A percentile compares a stretch with the other conserved stretches of the same genome.
Conservation (phyloP, 2,329 filamentous ascomycete genomes). For the Neopestalotiopsis sp. region DNA sequence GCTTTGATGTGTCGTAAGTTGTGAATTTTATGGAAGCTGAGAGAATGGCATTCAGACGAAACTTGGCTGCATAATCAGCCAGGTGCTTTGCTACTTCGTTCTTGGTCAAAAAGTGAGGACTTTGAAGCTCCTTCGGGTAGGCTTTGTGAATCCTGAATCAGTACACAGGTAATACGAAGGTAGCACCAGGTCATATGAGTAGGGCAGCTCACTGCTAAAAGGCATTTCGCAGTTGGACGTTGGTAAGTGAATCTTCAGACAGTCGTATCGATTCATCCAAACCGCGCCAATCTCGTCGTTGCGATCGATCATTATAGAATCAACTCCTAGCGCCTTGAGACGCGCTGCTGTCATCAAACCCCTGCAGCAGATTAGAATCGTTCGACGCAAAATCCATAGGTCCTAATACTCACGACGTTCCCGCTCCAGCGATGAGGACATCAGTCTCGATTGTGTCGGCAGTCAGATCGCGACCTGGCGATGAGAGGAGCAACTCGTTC, state of each 20-base stretch:
- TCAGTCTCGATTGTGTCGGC: conserved; percentile 33
- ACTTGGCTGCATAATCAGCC: conserved; percentile 33
- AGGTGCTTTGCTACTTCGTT: conserved; percentile 34
- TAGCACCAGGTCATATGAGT: background rate
- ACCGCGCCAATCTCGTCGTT: conserved; percentile 43
- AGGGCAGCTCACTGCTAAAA: conserved; percentile 34
- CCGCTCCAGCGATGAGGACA: conserved; percentile 41
- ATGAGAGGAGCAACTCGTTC: conserved; percentile 30
- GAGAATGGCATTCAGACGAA: conserved; percentile 39
- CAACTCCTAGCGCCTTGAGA: conserved; percentile 43
- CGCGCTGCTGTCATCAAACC: conserved; percentile 40
- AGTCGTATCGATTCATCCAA: conserved; percentile 46
- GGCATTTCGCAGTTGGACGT: conserved; percentile 42
- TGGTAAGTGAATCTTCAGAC: conserved; percentile 44
- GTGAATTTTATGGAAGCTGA: conserved; percentile 34
- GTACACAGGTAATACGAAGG: background rate
- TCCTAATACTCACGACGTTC: conserved; percentile 35
- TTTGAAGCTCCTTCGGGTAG: conserved; percentile 20
- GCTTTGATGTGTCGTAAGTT: conserved; percentile 25
- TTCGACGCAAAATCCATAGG: background rate
- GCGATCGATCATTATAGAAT: conserved; percentile 42
- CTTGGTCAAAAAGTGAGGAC: conserved; percentile 27
- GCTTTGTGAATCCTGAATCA: background rate
- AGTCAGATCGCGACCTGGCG: conserved; percentile 27
- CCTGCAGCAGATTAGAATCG: conserved; percentile 21